phyloP scores from a whole-genome alignment of 106 monocot species.

The Dactylorhiza incarnata region DNA sequence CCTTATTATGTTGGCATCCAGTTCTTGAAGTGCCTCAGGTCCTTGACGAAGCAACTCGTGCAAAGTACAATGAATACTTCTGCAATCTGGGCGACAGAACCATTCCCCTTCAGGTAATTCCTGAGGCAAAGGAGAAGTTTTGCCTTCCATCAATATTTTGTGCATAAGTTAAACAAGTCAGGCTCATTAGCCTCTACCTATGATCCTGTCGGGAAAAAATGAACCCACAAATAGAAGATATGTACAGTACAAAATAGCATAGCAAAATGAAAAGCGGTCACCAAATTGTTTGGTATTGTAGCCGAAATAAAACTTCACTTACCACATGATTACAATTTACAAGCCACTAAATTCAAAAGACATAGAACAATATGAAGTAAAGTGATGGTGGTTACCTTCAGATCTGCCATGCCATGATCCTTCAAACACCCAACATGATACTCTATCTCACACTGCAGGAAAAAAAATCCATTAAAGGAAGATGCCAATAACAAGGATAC shows the following conservation, averaged over 20 bases:
- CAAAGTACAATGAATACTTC: conserved; percentile 49
- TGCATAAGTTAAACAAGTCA: neutral
- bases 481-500: neutral
- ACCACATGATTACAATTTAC: neutral
- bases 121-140: conserved; percentile 24
- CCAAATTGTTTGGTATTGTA: neutral
- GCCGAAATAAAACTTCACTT: neutral
- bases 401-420: conserved; percentile 72
- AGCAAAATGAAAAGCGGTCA: neutral
- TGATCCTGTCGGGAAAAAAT: neutral
- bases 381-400: conserved; percentile 40
- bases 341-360: neutral
- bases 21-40: conserved; percentile 29
- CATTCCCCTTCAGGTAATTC: conserved; percentile 81
- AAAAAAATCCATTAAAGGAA: neutral
- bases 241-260: neutral
- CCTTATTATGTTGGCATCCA: conserved; percentile 48
- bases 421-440: conserved; percentile 94
- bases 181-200: neutral
- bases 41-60: conserved; percentile 43
- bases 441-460: conserved; percentile 83
- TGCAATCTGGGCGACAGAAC: conserved; percentile 78
- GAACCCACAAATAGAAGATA: neutral
- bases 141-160: neutral
- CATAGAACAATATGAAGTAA: neutral